Evolutionary conservation across 2,329 filamentous ascomycete genomes (phyloP), one percentile per base, ranked within the genome.

Genomic region (Fusarium armeniacum): DNA sequence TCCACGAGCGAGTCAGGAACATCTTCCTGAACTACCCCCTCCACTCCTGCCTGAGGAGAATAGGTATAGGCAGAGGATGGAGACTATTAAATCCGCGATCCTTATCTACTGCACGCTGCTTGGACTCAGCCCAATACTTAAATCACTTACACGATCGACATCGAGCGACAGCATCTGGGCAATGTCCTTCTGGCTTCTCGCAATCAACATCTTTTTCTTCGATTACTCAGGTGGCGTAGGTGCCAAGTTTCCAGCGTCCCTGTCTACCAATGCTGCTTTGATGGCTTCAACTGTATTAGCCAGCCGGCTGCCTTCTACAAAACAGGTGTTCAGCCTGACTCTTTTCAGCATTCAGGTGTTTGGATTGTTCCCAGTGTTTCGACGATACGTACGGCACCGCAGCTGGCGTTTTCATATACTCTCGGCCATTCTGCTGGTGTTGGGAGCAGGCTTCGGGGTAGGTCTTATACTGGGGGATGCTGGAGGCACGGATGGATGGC

Each of bases 291-390:
- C 96, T 0, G 94, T 99, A 63, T 87, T 99, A 13, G 96, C 96
- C 3, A 97, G 93, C 50, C 91, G 94, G 0, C 86, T 99, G 13
- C 93, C 93, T 9, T 93, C 91, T 18, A 98, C 96, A 0, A 94
- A 93, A 1, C 93, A 98, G 78, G 96, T 99, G 1, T 99, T 99
- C 77, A 95, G 91, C 68, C 84, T 99, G 32, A 98, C 95, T 1
- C 87, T 99, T 8, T 98, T 99, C 85, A 94, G 91, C 66, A 98
- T 99, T 73, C 93, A 99, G 78, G 93, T 99, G 2, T 99, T 98
- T 79, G 96, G 95, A 0, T 85, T 99, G 10, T 98, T 98, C 73
- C 96, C 96, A n/a, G 94, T 99, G 6, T 98, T 98, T 76, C 85
- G 96, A n/a, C 88, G 94, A 8, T 93, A 97, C 76, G 87, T 97